These are phyloP conservation scores for Brassica rapa DNA, from an alignment of 345 rosid genomes.

Conservation along the genomic window DNA sequence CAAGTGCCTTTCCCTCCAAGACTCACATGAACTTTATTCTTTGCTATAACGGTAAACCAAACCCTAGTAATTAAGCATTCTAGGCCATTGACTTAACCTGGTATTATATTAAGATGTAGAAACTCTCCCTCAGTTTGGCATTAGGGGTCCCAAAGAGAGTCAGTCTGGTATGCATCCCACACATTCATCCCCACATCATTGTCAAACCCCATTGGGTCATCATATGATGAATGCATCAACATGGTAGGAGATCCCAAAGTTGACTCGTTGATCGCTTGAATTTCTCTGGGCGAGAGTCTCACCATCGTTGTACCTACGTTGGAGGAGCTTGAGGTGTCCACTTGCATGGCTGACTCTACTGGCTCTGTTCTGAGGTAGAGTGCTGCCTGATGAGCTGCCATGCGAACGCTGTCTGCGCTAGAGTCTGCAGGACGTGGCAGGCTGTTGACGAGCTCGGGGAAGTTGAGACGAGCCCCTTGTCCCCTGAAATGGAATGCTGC, in stretches of 20 bases:
- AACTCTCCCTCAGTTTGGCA: slow-evolving; percentile 4
- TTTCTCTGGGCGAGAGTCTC: slow-evolving; percentile 69
- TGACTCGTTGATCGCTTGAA: slow-evolving; percentile 81
- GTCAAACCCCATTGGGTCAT: slow-evolving; percentile 21
- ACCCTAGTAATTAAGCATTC: slow-evolving; percentile 2
- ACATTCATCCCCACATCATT: slow-evolving; percentile 26
- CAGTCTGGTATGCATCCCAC: slow-evolving; percentile 39
- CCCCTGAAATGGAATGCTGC: slow-evolving; percentile 84
- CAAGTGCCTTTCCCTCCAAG: slow-evolving; percentile 36
- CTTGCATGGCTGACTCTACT: slow-evolving; percentile 29
- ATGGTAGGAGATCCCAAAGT: slow-evolving; percentile 83
- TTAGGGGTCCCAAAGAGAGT: slow-evolving; percentile 41
- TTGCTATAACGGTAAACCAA: slow-evolving; percentile 11
- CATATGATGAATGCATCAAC: slow-evolving; percentile 53
- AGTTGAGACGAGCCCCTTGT: slow-evolving; percentile 71
- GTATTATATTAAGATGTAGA: neutral
- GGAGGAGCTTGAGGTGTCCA: slow-evolving; percentile 32
- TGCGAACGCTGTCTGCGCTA: slow-evolving; percentile 57
- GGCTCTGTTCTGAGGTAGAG: slow-evolving; percentile 33
- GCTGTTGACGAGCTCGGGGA: slow-evolving; percentile 59
- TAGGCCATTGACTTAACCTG: slow-evolving; percentile 3
- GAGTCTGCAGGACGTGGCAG: slow-evolving; percentile 73
- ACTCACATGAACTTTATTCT: slow-evolving; percentile 28
- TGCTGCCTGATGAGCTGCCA: slow-evolving; percentile 77
- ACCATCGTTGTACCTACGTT: slow-evolving; percentile 50